A percentile compares a stretch with the other conserved stretches of the same genome.
Evolutionary conservation across 2,329 filamentous ascomycete species (phyloP).

Genomic region (Penicillium sp.): DNA sequence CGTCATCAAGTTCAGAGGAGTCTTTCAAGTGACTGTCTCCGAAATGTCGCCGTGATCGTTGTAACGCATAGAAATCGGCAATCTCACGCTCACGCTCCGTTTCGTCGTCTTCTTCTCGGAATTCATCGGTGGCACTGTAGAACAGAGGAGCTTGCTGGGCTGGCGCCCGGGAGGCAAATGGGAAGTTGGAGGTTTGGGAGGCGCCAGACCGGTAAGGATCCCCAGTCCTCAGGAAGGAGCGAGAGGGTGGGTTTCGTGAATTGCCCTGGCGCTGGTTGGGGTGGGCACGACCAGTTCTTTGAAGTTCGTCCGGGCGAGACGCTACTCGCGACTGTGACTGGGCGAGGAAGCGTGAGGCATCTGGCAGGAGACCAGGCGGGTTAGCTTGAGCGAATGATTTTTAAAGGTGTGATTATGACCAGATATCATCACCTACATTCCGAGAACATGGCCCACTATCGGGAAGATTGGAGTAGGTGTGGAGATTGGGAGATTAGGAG

Average conservation of each 20-base stretch:
- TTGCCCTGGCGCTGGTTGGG: conserved; percentile 46
- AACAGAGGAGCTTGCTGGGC: conserved; percentile 88
- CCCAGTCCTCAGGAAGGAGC: conserved; percentile 55
- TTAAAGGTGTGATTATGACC: background rate
- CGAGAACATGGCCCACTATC: conserved; percentile 67
- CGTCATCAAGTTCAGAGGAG: conserved; percentile 79
- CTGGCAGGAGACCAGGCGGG: conserved; percentile 51
- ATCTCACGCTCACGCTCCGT: conserved; percentile 87
- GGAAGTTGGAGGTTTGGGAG: conserved; percentile 73
- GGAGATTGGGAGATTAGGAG: conserved; percentile 2
- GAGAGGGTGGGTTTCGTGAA: conserved; percentile 51
- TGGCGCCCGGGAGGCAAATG: conserved; percentile 75
- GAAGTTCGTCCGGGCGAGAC: conserved; percentile 61
- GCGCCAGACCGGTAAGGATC: conserved; percentile 77
- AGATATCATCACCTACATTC: conserved; percentile 67
- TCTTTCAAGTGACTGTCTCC: conserved; percentile 80
- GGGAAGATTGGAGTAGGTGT: conserved; percentile 8
- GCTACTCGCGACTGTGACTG: conserved; percentile 93
- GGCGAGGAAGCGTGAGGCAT: conserved; percentile 93
- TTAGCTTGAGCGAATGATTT: background rate
- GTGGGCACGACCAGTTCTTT: conserved; percentile 51
- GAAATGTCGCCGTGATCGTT: conserved; percentile 85
- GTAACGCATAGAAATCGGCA: conserved; percentile 89
- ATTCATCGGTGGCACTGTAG: conserved; percentile 86
- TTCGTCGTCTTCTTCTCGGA: conserved; percentile 89